These are phyloP conservation scores for Neonectria neomacrospora DNA, from an alignment of 2,329 filamentous ascomycete genomes.

Conservation along the genomic window DNA sequence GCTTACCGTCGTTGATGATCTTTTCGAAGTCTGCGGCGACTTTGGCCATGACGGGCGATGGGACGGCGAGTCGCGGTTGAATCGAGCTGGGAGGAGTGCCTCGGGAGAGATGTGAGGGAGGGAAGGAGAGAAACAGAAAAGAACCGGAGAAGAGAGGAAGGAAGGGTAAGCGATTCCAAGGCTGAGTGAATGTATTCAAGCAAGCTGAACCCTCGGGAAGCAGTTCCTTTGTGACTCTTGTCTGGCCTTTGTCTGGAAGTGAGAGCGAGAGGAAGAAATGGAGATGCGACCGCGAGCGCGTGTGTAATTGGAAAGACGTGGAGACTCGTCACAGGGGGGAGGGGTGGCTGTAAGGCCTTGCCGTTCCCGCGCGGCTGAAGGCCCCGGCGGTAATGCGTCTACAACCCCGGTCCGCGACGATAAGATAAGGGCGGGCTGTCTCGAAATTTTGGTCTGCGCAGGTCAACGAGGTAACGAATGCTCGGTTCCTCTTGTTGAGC, in stretches of 20 bases:
- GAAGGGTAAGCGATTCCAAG: neutral
- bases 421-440: conserved; percentile 41
- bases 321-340: conserved; percentile 18
- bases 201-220: conserved; percentile 3
- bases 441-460: conserved; percentile 22
- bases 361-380: conserved; percentile 25
- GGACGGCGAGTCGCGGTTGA: neutral
- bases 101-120: neutral
- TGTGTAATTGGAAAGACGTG: conserved; percentile 36
- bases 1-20: conserved; percentile 64
- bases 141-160: neutral
- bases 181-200: neutral
- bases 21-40: conserved; percentile 63
- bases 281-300: conserved; percentile 42
- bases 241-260: conserved; percentile 16
- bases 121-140: no score
- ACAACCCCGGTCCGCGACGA: conserved; percentile 15
- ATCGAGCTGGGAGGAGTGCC: neutral
- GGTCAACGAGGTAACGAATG: neutral
- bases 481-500: neutral
- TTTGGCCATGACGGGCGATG: conserved; percentile 51
- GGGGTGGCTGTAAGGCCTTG: conserved; percentile 30
- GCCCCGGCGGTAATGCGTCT: neutral
- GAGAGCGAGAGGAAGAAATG: conserved; percentile 32
- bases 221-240: conserved; percentile 6